Evolutionary conservation across 805 yeast genomes (phyloP).

Genomic region (Candida gorgasii): DNA sequence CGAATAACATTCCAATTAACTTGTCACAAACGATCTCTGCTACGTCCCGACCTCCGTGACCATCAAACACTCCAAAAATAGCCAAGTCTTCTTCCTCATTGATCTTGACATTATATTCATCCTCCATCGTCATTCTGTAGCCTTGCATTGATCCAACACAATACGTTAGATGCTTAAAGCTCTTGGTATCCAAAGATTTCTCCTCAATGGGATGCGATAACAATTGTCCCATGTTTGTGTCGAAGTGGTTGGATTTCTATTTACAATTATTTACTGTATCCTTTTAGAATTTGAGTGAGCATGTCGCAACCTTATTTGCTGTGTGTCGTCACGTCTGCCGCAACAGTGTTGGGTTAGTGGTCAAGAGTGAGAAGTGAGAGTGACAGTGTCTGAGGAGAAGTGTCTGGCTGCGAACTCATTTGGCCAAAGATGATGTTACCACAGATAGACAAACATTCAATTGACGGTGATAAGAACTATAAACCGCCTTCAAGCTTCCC

Average conservation of each 20-base stretch:
- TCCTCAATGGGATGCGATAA: conserved; percentile 75
- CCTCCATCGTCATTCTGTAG: conserved; percentile 72
- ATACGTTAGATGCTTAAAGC: conserved; percentile 50
- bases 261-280: no score
- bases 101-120: conserved; percentile 60
- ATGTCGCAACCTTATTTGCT: conserved; percentile 6
- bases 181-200: conserved; percentile 53
- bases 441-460: conserved; percentile 23
- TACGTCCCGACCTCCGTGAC: conserved; percentile 74
- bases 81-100: conserved; percentile 43
- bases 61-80: conserved; percentile 76
- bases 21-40: conserved; percentile 53
- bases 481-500: conserved; percentile 38
- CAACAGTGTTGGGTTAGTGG: no score
- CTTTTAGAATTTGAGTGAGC: conserved; percentile 1
- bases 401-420: not conserved
- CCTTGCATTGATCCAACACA: conserved; percentile 80
- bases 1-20: conserved; percentile 40
- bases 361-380: no score
- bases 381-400: no score
- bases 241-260: not conserved
- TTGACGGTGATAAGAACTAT: conserved; percentile 33
- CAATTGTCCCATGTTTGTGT: conserved; percentile 62
- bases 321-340: no score
- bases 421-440: conserved; percentile 28